Conservation (phyloP, 1,284 basidiomycete genomes). For the Austropuccinia psidii region DNA sequence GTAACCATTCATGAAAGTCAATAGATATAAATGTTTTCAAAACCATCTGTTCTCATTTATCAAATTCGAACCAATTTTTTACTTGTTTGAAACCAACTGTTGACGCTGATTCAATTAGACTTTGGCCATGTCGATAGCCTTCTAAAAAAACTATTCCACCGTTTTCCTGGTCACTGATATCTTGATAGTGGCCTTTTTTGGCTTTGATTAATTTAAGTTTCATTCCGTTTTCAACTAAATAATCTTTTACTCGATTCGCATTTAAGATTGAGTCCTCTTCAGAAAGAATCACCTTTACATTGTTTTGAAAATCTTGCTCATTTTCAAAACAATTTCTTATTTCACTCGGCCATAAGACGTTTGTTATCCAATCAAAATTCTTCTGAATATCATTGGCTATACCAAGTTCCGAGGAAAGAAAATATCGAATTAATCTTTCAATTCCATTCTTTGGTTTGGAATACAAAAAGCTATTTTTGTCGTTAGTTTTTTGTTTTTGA, state of each 20-base stretch:
- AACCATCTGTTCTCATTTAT: too few species aligned
- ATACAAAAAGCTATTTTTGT: constrained; percentile 36
- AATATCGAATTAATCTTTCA: constrained; percentile 29
- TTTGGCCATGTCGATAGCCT: too few species aligned
- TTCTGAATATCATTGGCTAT: constrained; percentile 21
- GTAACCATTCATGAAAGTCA: too few species aligned
- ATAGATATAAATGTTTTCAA: too few species aligned
- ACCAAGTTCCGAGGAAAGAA: constrained; percentile 26
- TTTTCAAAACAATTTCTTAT: constrained; percentile 40
- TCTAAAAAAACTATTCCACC: too few species aligned
- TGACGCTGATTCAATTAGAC: too few species aligned
- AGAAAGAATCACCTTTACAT: constrained; percentile 41
- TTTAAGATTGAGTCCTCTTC: constrained; percentile 43
- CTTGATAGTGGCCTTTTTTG: too few species aligned
- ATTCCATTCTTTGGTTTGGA: constrained; percentile 12
- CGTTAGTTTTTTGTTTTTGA: too few species aligned
- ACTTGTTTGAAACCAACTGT: too few species aligned
- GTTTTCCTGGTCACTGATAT: too few species aligned
- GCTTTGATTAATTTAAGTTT: too few species aligned
- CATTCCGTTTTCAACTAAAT: constrained; percentile 41
- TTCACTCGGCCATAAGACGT: constrained; percentile 45
- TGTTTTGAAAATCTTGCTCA: constrained; percentile 36
- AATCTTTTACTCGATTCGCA: constrained; percentile 40
- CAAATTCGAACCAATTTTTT: too few species aligned
- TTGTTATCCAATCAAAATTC: constrained; percentile 37